phyloP scores from a whole-genome alignment of 2,329 filamentous ascomycete species.

The Calonectria pauciramosa region DNA sequence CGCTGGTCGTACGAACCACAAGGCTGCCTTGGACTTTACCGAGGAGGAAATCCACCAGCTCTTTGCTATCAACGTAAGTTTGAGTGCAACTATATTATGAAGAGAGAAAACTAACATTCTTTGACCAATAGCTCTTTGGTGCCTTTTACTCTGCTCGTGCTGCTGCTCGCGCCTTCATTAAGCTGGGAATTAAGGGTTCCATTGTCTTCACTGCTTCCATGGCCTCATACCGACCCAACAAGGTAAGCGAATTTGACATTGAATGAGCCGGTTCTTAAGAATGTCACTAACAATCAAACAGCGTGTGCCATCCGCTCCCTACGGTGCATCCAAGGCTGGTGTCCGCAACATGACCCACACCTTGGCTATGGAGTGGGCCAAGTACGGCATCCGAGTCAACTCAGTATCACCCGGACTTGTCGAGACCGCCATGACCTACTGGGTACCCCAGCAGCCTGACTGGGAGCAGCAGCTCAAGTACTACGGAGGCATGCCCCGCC shows the following conservation, averaged over 20 bases:
- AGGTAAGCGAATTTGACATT: slow-evolving; percentile 38
- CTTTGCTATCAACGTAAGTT: slow-evolving; percentile 47
- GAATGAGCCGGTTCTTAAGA: too few relatives aligned
- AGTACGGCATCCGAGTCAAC: slow-evolving; percentile 55
- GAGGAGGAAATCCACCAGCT: slow-evolving; percentile 48
- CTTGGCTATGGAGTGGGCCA: slow-evolving; percentile 61
- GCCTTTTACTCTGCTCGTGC: slow-evolving; percentile 60
- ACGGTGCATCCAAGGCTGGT: slow-evolving; percentile 60
- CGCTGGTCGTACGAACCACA: slow-evolving; percentile 65
- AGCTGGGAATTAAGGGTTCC: slow-evolving; percentile 50
- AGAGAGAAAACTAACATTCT: not conserved
- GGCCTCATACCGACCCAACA: slow-evolving; percentile 63
- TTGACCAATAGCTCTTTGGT: slow-evolving; percentile 50
- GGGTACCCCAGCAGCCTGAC: slow-evolving; percentile 64
- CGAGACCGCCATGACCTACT: slow-evolving; percentile 62
- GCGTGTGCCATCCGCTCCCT: slow-evolving; percentile 54
- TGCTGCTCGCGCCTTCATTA: slow-evolving; percentile 58
- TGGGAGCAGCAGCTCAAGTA: slow-evolving; percentile 71
- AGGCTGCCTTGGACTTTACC: slow-evolving; percentile 61
- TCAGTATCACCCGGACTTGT: slow-evolving; percentile 34
- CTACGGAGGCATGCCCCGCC: slow-evolving; percentile 68
- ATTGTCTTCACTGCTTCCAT: slow-evolving; percentile 63
- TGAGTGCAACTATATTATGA: not conserved
- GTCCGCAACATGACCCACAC: slow-evolving; percentile 55
- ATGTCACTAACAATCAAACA: not conserved